These are phyloP conservation scores for Chlorella sp. DNA, from an alignment of 139 green algal genomes.

Conservation along the genomic window DNA sequence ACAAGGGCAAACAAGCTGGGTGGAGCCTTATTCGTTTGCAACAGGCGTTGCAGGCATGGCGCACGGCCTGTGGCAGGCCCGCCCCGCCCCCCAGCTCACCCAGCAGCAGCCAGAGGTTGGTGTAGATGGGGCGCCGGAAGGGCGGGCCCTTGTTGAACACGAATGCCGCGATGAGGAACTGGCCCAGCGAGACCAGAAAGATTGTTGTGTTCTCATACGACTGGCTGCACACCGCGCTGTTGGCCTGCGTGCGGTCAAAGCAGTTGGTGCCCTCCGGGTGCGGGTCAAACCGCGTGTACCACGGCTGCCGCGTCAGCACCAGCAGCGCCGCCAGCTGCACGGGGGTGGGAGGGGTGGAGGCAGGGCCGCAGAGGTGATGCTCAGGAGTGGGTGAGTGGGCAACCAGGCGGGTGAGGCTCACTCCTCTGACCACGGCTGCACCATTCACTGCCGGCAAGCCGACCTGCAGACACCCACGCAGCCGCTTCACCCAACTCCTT, in stretches of 20 bases:
- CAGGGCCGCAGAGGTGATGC: neutral
- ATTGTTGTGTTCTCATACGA: conserved; percentile 41
- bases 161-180: conserved; percentile 47
- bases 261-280: conserved; percentile 36
- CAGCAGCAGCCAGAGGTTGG: conserved; percentile 43
- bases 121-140: conserved; percentile 40
- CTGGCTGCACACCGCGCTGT: conserved; percentile 26
- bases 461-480: too few relatives aligned
- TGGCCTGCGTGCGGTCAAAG: conserved; percentile 32
- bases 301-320: conserved; percentile 34
- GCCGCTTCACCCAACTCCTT: neutral
- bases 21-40: too few relatives aligned
- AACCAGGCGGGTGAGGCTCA: neutral
- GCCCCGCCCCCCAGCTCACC: conserved; percentile 9
- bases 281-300: conserved; percentile 42
- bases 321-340: conserved; percentile 28
- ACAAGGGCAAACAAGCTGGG: too few relatives aligned
- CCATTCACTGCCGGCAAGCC: too few relatives aligned
- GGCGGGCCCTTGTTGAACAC: conserved; percentile 51
- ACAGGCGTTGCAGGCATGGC: too few relatives aligned
- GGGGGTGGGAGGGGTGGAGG: neutral
- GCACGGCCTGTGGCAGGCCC: neutral
- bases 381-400: neutral
- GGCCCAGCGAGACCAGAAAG: conserved; percentile 39
- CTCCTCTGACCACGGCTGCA: too few relatives aligned